Evolutionary conservation across 192 early-diverging fungal species (phyloP).

Genomic region (Backusella morwellensis): DNA sequence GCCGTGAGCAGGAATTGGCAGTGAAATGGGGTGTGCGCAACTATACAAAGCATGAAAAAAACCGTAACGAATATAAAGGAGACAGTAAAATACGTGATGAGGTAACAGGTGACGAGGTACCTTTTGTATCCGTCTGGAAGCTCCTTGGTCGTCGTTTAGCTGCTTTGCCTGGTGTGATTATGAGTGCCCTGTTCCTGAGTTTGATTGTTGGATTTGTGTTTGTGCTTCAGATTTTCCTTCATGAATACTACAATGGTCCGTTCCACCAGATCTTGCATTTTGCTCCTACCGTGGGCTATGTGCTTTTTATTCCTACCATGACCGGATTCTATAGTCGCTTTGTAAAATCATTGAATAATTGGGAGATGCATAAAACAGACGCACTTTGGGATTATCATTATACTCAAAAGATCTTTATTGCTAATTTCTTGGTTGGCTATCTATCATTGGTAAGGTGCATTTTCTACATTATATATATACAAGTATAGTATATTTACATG

Average conservation of each 20-base stretch:
- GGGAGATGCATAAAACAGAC: constrained; percentile 83
- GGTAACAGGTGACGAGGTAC: constrained; percentile 70
- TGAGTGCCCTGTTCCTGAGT: constrained; percentile 57
- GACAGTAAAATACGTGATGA: constrained; percentile 58
- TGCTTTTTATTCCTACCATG: constrained; percentile 68
- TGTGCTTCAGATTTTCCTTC: constrained; percentile 70
- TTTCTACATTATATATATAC: neutral
- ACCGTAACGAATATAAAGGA: constrained; percentile 69
- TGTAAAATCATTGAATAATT: constrained; percentile 63
- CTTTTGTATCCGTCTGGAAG: constrained; percentile 70
- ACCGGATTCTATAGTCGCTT: constrained; percentile 62
- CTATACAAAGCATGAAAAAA: constrained; percentile 55
- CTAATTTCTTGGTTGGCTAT: constrained; percentile 80
- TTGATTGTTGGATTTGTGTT: constrained; percentile 69
- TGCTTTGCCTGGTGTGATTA: constrained; percentile 55
- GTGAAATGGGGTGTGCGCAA: constrained; percentile 74
- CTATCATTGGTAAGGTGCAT: constrained; percentile 58
- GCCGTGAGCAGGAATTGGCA: constrained; percentile 69
- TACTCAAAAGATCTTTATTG: constrained; percentile 84
- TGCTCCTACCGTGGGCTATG: constrained; percentile 74
- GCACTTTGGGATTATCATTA: constrained; percentile 65
- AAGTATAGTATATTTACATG: neutral
- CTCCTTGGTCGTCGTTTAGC: constrained; percentile 63
- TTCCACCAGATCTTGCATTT: constrained; percentile 60
- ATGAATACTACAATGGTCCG: constrained; percentile 84